Evolutionary conservation across 2,329 filamentous ascomycete species (phyloP), one percentile per base, ranked within the genome.

Genomic region (Zalaria obscura): DNA sequence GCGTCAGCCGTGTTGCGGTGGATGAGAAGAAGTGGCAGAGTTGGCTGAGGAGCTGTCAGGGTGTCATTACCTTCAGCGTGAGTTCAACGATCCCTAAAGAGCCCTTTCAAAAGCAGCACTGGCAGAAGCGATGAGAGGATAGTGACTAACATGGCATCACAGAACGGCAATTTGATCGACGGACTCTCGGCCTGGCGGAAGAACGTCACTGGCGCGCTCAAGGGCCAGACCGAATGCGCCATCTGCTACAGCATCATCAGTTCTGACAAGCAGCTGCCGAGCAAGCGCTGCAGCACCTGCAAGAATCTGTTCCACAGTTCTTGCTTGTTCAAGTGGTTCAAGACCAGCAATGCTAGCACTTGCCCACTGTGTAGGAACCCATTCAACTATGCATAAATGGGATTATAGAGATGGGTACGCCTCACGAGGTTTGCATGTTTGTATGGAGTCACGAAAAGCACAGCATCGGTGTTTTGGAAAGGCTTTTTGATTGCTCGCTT

Each of bases 221-320:
- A 93, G 65, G 91, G 88, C 31, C 88, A 96, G 62, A 83, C 75
- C 18, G 91, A 98, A 61, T 98, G 91, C 57, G 86, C 91, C 6
- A 96, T 96, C 57, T 96, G 89, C 68, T 96, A 96, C 66, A 87
- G 80, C 45, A 87, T 98, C 55, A 85, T 98, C 48, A 85, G 85
- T 11, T 77, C 76, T 5, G 88, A 95, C 59, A 84, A 84, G 68
- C 82, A 83, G 61, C 76, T 93, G 59, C 91, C 91, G 0, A 89
- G 91, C 59, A 96, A 96, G 70, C 72, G 76, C 41, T 98, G 91
- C 60, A 70, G 74, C 37, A 96, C 89, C 1, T 98, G 91, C 71
- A 89, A 87, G 69, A 89, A 98, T 62, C 67, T 83, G 40, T 98
- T 96, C 68, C 91, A 98, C 62, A 75, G 80, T 1, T 75, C 76